Conservation (phyloP, 306 rosid species). For the Oxytropis ochrocephala region DNA sequence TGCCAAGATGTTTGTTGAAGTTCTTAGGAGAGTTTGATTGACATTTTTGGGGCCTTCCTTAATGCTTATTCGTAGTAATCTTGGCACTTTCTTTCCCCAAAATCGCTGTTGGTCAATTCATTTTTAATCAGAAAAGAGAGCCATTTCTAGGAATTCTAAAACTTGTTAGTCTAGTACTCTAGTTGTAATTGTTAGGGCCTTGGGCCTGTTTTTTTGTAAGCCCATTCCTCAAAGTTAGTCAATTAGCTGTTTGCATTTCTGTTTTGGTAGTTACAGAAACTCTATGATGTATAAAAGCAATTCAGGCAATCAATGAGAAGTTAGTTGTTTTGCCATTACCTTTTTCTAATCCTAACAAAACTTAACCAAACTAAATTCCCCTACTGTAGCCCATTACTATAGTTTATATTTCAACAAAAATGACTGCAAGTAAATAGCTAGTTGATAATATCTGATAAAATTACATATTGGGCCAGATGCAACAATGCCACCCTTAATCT, state of each 20-base stretch:
- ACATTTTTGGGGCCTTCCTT: not conserved
- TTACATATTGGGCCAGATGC: not conserved
- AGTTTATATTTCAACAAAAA: not conserved
- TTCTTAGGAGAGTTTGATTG: not conserved
- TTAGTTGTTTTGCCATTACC: too few relatives aligned
- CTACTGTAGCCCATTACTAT: not conserved
- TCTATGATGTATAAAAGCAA: too few relatives aligned
- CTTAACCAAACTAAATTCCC: not conserved
- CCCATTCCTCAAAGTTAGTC: too few relatives aligned
- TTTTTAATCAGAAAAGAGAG: not conserved
- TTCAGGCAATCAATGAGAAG: too few relatives aligned
- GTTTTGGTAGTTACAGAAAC: too few relatives aligned
- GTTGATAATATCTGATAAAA: constrained; percentile 11
- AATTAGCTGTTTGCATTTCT: too few relatives aligned
- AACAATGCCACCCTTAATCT: not conserved
- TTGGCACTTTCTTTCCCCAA: not conserved
- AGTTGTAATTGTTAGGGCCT: too few relatives aligned
- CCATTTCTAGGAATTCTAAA: not conserved
- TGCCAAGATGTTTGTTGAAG: constrained; percentile 9
- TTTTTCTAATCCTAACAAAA: too few relatives aligned
- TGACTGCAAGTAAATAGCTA: not conserved
- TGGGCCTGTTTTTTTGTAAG: too few relatives aligned
- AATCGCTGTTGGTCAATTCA: not conserved
- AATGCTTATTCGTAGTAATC: not conserved
- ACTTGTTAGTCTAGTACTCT: too few relatives aligned